Evolutionary conservation across 2,329 filamentous ascomycete genomes (phyloP).

Genomic region (Epichloe bromicola): DNA sequence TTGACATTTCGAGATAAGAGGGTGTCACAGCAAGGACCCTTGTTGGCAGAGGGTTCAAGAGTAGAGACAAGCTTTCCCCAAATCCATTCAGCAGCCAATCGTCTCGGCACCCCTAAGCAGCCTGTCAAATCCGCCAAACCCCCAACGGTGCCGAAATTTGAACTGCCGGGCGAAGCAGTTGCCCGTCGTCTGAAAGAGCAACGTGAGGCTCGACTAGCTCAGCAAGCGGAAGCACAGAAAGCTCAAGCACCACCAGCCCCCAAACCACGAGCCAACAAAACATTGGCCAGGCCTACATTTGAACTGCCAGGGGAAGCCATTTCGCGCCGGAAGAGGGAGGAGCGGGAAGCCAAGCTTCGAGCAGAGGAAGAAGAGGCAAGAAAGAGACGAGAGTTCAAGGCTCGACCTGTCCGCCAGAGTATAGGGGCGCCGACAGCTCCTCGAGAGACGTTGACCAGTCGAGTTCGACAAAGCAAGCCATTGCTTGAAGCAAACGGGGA

Average conservation of each 20-base stretch:
- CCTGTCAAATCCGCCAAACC: slow-evolving; percentile 39
- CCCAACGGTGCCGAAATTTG: slow-evolving; percentile 42
- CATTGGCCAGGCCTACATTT: slow-evolving; percentile 42
- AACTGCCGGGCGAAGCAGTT: slow-evolving; percentile 50
- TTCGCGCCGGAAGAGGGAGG: slow-evolving; percentile 40
- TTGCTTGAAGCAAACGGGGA: slow-evolving; percentile 15
- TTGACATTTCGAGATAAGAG: slow-evolving; percentile 22
- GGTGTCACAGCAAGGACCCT: slow-evolving; percentile 6
- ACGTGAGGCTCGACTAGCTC: slow-evolving; percentile 38
- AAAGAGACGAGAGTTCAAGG: slow-evolving; percentile 51
- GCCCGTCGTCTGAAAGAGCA: slow-evolving; percentile 44
- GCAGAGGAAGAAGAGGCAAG: slow-evolving; percentile 47
- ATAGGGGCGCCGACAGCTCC: slow-evolving; percentile 29
- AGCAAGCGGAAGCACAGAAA: slow-evolving; percentile 21
- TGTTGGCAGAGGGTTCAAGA: slow-evolving; percentile 6
- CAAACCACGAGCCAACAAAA: slow-evolving; percentile 36
- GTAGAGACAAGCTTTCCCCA: slow-evolving; percentile 9
- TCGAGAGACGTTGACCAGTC: slow-evolving; percentile 45
- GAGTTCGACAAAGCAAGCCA: slow-evolving; percentile 36
- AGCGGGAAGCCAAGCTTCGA: slow-evolving; percentile 40
- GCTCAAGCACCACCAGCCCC: slow-evolving; percentile 23
- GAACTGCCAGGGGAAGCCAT: slow-evolving; percentile 54
- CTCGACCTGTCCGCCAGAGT: slow-evolving; percentile 38
- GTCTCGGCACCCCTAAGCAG: slow-evolving; percentile 24
- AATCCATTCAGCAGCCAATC: slow-evolving; percentile 9